Conservation (phyloP, 164 flowering plant genomes). For the Malania oleifera region DNA sequence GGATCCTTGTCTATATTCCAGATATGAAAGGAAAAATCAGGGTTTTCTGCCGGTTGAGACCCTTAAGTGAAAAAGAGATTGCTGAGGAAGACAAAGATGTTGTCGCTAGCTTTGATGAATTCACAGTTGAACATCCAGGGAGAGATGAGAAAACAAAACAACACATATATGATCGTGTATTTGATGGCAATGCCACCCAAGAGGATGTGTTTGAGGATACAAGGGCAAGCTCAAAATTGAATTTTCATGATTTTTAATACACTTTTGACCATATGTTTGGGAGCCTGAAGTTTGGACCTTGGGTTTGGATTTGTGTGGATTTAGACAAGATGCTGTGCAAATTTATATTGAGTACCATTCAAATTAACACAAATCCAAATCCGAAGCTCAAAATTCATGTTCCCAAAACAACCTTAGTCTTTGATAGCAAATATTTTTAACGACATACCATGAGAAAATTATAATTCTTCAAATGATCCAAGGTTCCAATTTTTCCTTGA, state of each 20-base stretch:
- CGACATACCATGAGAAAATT: neutral
- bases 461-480: neutral
- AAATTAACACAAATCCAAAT: no score
- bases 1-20: slow-evolving; percentile 16
- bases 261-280: no score
- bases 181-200: slow-evolving; percentile 76
- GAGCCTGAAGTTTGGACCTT: no score
- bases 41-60: slow-evolving; percentile 87
- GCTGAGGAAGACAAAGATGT: slow-evolving; percentile 53
- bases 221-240: slow-evolving; percentile 38
- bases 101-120: slow-evolving; percentile 60
- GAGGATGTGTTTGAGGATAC: slow-evolving; percentile 95
- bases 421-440: no score
- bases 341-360: no score
- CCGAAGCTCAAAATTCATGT: no score
- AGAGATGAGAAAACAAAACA: slow-evolving; percentile 85
- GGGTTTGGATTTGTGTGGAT: neutral
- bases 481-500: neutral
- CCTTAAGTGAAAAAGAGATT: slow-evolving; percentile 71
- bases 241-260: no score
- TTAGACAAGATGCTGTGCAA: no score
- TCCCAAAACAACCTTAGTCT: no score
- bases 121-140: slow-evolving; percentile 93
- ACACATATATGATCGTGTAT: slow-evolving; percentile 83
- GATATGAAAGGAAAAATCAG: slow-evolving; percentile 99